These are phyloP conservation scores for Pestalotiopsis fici DNA, from an alignment of 2,329 filamentous ascomycete genomes.

Conservation along the genomic window DNA sequence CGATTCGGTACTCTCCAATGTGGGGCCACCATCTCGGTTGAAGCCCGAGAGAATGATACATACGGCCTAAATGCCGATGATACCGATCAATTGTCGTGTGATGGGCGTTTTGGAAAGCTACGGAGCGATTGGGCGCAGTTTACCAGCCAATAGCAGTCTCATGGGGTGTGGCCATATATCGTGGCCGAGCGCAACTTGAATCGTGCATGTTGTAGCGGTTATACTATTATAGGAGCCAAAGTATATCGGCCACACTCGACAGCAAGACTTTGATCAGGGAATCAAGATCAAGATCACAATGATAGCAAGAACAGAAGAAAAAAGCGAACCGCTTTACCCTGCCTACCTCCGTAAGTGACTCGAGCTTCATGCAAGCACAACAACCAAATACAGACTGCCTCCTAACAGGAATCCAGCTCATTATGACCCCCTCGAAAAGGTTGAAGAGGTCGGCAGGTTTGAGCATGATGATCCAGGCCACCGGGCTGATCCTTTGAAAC, in stretches of 20 bases:
- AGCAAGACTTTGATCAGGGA: background rate
- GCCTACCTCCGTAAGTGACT: background rate
- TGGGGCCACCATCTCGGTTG: background rate
- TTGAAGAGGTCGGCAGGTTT: slow-evolving; percentile 22
- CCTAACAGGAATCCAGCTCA: slow-evolving; percentile 9
- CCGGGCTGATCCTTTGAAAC: slow-evolving; percentile 20
- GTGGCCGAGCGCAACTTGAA: background rate
- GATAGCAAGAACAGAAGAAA: background rate
- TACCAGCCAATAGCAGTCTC: background rate
- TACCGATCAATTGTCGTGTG: background rate
- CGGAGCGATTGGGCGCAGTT: background rate
- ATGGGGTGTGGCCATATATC: background rate
- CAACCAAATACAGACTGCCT: background rate
- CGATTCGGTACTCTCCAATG: background rate
- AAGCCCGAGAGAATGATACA: background rate
- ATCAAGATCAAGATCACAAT: background rate
- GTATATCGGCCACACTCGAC: background rate
- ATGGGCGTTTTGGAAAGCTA: background rate
- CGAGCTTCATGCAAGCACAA: background rate
- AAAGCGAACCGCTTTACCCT: background rate
- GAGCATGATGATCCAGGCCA: slow-evolving; percentile 25
- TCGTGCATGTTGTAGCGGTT: background rate
- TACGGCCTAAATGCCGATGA: background rate
- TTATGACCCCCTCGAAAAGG: slow-evolving; percentile 25
- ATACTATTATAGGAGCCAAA: background rate